Base-by-base conservation (phyloP, 495 filamentous ascomycete genomes). In the Penicillium cinerascens region DNA sequence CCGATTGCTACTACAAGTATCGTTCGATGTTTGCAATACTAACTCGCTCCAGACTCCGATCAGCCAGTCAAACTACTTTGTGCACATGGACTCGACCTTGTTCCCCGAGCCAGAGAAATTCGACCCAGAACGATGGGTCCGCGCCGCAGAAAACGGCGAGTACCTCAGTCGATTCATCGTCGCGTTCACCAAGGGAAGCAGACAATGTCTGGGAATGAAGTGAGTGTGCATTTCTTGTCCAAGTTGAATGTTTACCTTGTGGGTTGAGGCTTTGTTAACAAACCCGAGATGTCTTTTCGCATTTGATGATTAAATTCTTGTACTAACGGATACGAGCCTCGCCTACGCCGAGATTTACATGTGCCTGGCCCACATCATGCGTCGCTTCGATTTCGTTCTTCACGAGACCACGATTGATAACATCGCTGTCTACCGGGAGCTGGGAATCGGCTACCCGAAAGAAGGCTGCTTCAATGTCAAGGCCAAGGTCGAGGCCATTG, bases 51-150 rank as follows among this genome's bases (percentile, higher is more conserved):
- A 73, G 22, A 77, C 72, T 0, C 70, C 78, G 0, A 66, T 83
- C 27, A 74, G 73, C 44, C 77, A 76, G 62, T 73, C 73, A 7
- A 63, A 69, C 10, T 73, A 71, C 54, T 70, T 76, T 49, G 65
- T 78, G 8, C 78, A 81, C 54, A 69, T 66, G 44, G 63, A 81
- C 51, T 53, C 74, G 25, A 60, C 54, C 3, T 46, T 81, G 10
- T 83, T 80, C 51, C 76, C 78, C 0, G 55, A 77, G 1, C 70
- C 78, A 1, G 55, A 73, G 3, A 59, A 52, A 11, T 82, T 78
- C 54, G 49, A 66, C 13, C 81, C 82, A 0, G 71, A 78, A 17
- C 71, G 81, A 20, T 85, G 78, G 77, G 58, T 80, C 20, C 52
- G 58, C 7, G 60, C 65, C 4, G 42, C 47, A 10, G 56, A 59